Percentiles rank a stretch among this genome's conserved stretches.
phyloP scores from a whole-genome alignment of 257 asterid species.

The Solanum pennellii region DNA sequence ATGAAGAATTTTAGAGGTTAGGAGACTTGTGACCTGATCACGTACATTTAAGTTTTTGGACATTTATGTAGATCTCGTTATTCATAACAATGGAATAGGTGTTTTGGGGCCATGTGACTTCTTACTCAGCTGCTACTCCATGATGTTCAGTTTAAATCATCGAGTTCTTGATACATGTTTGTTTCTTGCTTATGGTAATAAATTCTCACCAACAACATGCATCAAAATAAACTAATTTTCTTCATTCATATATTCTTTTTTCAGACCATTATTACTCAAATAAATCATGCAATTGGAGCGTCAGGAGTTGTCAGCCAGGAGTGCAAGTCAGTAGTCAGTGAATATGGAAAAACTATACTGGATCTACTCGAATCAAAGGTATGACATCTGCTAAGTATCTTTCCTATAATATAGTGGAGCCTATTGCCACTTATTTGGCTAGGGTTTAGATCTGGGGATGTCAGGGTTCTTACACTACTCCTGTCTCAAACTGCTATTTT shows the following conservation, averaged over 20 bases:
- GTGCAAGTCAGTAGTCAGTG: slow-evolving; percentile 58
- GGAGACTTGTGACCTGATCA: background rate
- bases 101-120: background rate
- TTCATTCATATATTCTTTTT: slow-evolving; percentile 9
- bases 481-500: background rate
- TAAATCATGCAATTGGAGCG: slow-evolving; percentile 92
- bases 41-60: background rate
- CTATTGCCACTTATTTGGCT: background rate
- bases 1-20: background rate
- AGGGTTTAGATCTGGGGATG: background rate
- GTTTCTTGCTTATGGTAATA: background rate
- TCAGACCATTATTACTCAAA: slow-evolving; percentile 54
- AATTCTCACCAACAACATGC: background rate
- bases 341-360: slow-evolving; percentile 58
- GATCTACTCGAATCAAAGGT: slow-evolving; percentile 60
- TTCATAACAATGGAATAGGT: background rate
- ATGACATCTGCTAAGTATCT: background rate
- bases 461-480: background rate
- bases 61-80: background rate
- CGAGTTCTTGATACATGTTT: background rate
- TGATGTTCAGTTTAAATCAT: background rate
- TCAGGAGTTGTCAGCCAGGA: slow-evolving; percentile 81
- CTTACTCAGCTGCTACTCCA: background rate
- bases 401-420: background rate
- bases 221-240: background rate